Conservation (phyloP, 306 rosid genomes). For the Cyclanthera cordifolia region DNA sequence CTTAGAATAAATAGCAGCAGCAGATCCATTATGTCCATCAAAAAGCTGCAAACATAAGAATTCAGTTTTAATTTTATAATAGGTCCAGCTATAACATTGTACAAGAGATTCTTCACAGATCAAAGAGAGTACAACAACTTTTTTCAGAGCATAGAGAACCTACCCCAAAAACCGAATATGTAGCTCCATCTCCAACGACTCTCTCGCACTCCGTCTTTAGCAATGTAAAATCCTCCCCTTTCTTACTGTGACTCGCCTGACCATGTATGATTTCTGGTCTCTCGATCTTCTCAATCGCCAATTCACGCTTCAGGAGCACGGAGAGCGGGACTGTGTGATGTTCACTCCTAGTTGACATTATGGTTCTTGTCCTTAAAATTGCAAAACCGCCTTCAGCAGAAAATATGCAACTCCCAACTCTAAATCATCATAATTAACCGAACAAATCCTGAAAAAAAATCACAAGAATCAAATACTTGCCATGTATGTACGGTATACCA, state of each 20-base stretch:
- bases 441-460: constrained; percentile 24
- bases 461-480: neutral
- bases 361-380: constrained; percentile 18
- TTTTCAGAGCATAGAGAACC: constrained; percentile 1
- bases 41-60: constrained; percentile 63
- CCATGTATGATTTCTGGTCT: constrained; percentile 74
- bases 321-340: constrained; percentile 86
- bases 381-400: constrained; percentile 13
- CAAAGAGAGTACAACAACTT: neutral
- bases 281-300: constrained; percentile 79
- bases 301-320: constrained; percentile 82
- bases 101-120: neutral
- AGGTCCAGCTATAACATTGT: neutral
- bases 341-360: constrained; percentile 65
- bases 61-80: neutral
- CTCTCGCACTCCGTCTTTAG: constrained; percentile 81
- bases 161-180: constrained; percentile 90
- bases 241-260: constrained; percentile 85
- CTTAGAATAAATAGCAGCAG: constrained; percentile 90
- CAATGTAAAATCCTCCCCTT: constrained; percentile 84
- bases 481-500: neutral
- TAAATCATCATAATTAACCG: constrained; percentile 24
- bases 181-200: constrained; percentile 84
- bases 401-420: constrained; percentile 17
- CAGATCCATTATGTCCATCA: constrained; percentile 99